phyloP scores from a whole-genome alignment of 345 rosid species.

The Hibiscus tridactylites region DNA sequence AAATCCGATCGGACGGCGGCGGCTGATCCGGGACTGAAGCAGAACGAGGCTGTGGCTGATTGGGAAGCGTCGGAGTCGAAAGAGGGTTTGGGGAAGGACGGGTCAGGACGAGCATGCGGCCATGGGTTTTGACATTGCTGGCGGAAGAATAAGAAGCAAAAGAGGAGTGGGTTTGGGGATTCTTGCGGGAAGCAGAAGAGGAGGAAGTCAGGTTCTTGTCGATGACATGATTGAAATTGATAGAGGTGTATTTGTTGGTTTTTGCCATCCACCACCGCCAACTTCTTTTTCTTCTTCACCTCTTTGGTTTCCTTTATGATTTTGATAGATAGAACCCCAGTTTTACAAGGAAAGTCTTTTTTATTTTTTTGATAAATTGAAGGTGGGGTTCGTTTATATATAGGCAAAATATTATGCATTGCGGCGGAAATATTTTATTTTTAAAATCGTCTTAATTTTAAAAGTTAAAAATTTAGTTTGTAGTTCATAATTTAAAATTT shows the following conservation, averaged over 20 bases:
- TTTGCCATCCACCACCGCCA: slow-evolving; percentile 66
- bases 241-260: slow-evolving; percentile 62
- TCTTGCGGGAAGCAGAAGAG: slow-evolving; percentile 10
- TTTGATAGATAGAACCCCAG: neutral
- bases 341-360: neutral
- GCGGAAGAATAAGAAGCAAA: slow-evolving; percentile 38
- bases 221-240: slow-evolving; percentile 66
- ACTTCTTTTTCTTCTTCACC: neutral
- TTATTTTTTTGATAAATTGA: neutral
- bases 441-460: too few relatives aligned
- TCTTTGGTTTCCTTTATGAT: neutral
- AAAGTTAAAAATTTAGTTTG: too few relatives aligned
- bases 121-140: slow-evolving; percentile 34
- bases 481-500: too few relatives aligned
- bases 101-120: slow-evolving; percentile 89
- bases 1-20: slow-evolving; percentile 32
- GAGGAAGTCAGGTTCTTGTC: slow-evolving; percentile 35
- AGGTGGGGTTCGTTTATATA: neutral
- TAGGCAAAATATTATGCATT: too few relatives aligned
- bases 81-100: slow-evolving; percentile 53
- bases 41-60: slow-evolving; percentile 5
- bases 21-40: slow-evolving; percentile 16
- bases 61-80: slow-evolving; percentile 16
- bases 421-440: too few relatives aligned
- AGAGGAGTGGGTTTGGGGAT: slow-evolving; percentile 18